Evolutionary conservation across 257 asterid species (phyloP).

Genomic region (Forsythia suspensa): DNA sequence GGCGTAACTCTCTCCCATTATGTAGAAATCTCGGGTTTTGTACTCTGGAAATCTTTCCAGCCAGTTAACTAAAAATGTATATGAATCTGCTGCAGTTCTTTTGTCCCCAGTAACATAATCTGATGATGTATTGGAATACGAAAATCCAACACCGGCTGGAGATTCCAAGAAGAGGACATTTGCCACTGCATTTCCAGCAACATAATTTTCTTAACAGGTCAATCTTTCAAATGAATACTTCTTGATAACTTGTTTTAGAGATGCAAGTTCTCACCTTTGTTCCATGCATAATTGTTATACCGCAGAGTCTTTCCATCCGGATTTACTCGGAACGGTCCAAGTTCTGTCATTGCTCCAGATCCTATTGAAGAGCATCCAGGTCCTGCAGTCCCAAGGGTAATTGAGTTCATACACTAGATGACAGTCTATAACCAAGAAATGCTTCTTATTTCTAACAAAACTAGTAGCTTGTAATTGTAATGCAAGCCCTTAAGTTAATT

Average conservation of each 20-base stretch:
- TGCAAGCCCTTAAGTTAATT: too few species aligned
- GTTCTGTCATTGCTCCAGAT: slow-evolving; percentile 60
- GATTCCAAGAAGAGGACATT: slow-evolving; percentile 70
- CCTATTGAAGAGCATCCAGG: slow-evolving; percentile 91
- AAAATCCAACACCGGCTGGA: slow-evolving; percentile 80
- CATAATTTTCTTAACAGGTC: neutral
- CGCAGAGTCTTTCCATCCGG: slow-evolving; percentile 56
- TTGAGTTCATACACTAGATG: neutral
- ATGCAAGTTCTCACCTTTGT: slow-evolving; percentile 34
- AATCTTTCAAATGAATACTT: neutral
- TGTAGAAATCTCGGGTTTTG: slow-evolving; percentile 53
- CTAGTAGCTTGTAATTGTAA: too few species aligned
- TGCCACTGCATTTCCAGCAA: slow-evolving; percentile 48
- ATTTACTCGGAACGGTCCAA: slow-evolving; percentile 70
- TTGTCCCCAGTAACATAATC: slow-evolving; percentile 55
- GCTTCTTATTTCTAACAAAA: too few species aligned
- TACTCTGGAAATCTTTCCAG: slow-evolving; percentile 68
- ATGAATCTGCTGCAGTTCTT: slow-evolving; percentile 54
- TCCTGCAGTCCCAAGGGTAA: slow-evolving; percentile 31
- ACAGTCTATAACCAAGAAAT: too few species aligned
- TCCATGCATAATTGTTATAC: slow-evolving; percentile 63
- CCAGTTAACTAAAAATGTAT: slow-evolving; percentile 63
- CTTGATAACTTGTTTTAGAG: too few species aligned
- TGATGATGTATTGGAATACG: slow-evolving; percentile 62
- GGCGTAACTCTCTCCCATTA: slow-evolving; percentile 71